A percentile compares a stretch with the other conserved stretches of the same genome.
Conservation (phyloP, 1,284 basidiomycete genomes). For the Moniliella sp. region DNA sequence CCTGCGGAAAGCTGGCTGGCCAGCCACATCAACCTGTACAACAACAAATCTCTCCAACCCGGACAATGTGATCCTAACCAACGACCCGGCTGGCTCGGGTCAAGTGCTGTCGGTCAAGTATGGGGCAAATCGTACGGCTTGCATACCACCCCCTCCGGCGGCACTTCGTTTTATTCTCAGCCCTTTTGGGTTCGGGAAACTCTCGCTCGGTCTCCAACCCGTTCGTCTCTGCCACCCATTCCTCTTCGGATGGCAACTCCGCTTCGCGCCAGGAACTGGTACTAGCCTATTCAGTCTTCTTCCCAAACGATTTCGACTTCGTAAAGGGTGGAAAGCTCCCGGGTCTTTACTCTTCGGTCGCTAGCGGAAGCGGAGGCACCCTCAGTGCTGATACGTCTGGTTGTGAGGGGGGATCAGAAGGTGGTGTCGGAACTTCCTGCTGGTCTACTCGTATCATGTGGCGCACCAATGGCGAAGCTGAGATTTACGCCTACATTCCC, state of each 20-base stretch:
- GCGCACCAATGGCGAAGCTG: constrained; percentile 9
- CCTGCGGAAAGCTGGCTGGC: constrained; percentile 1
- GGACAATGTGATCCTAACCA: background rate
- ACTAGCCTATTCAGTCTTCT: constrained; percentile 28
- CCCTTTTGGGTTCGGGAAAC: no score
- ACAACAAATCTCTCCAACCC: background rate
- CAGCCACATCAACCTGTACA: background rate
- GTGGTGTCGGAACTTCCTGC: constrained; percentile 29
- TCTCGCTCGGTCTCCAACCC: no score
- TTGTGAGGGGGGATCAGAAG: constrained; percentile 12
- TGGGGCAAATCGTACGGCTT: background rate
- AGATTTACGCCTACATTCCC: constrained; percentile 2
- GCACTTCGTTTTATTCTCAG: background rate
- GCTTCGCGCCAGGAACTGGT: background rate
- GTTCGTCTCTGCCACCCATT: no score
- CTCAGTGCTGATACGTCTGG: constrained; percentile 2
- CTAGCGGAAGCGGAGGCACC: background rate
- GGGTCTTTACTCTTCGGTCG: constrained; percentile 3
- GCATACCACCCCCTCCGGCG: background rate
- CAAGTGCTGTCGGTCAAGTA: no score
- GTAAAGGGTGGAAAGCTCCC: constrained; percentile 20
- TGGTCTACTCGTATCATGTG: constrained; percentile 36
- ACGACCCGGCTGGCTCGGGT: no score
- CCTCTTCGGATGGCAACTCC: no score
- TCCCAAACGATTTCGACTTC: constrained; percentile 5